phyloP scores from a whole-genome alignment of 2,329 filamentous ascomycete genomes.

The Chaetomium globosum region DNA sequence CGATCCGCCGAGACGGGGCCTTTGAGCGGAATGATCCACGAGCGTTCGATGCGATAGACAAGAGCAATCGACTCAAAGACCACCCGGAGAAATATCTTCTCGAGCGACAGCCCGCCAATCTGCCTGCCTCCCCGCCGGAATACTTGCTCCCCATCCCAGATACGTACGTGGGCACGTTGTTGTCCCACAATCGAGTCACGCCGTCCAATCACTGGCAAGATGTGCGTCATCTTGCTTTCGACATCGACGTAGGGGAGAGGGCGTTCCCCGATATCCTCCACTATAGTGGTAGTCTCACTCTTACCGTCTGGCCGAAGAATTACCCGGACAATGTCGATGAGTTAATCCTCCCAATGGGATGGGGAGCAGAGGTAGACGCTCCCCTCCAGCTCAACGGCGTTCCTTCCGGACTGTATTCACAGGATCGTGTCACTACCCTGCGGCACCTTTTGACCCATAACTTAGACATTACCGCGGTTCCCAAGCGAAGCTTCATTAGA shows the following conservation, averaged over 20 bases:
- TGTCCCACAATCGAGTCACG: slow-evolving; percentile 73
- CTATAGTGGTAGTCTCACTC: slow-evolving; percentile 73
- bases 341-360: slow-evolving; percentile 77
- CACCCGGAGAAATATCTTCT: slow-evolving; percentile 43
- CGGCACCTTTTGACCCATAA: slow-evolving; percentile 77
- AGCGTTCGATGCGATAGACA: slow-evolving; percentile 40
- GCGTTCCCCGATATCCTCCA: slow-evolving; percentile 35
- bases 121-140: slow-evolving; percentile 37
- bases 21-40: slow-evolving; percentile 31
- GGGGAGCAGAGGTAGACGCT: slow-evolving; percentile 71
- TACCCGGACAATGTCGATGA: slow-evolving; percentile 76
- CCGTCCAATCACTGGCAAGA: slow-evolving; percentile 86
- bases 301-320: slow-evolving; percentile 86
- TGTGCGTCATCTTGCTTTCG: slow-evolving; percentile 76
- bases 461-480: slow-evolving; percentile 87
- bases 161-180: slow-evolving; percentile 60
- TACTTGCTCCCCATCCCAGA: slow-evolving; percentile 59
- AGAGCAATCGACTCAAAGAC: slow-evolving; percentile 45
- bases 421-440: slow-evolving; percentile 57
- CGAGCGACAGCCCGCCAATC: slow-evolving; percentile 24
- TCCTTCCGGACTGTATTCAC: slow-evolving; percentile 42
- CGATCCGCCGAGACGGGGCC: slow-evolving; percentile 36
- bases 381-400: slow-evolving; percentile 57
- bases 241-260: slow-evolving; percentile 40
- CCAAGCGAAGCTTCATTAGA: slow-evolving; percentile 82